Percentiles rank a stretch among this genome's conserved stretches.
Conservation (phyloP, 192 early-diverging fungal genomes). For the Blastocladiella britannica region DNA sequence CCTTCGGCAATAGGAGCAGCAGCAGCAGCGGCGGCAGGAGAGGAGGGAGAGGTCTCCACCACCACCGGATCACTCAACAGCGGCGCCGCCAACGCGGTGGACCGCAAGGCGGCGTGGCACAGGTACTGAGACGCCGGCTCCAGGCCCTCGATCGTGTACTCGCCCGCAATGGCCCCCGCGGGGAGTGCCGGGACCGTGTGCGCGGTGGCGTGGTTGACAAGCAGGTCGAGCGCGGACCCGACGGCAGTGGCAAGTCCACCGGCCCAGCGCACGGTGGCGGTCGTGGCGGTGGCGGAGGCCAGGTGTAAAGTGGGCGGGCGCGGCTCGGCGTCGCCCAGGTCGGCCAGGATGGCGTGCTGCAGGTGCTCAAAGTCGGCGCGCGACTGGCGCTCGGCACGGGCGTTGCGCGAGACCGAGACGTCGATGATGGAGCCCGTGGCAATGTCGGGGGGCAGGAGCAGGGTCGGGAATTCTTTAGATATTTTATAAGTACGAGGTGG, state of each 20-base stretch:
- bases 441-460: background rate
- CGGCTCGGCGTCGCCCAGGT: background rate
- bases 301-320: background rate
- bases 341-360: background rate
- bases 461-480: background rate
- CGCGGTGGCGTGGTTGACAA: background rate
- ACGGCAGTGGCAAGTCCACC: too few species aligned
- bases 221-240: background rate
- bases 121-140: background rate
- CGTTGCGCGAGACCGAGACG: background rate
- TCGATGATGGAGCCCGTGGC: constrained; percentile 1
- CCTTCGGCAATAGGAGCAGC: too few species aligned
- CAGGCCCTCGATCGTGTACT: background rate
- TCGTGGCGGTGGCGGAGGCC: background rate
- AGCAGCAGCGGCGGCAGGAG: too few species aligned
- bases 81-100: too few species aligned
- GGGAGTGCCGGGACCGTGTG: background rate
- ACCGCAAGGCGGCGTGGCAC: too few species aligned
- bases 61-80: too few species aligned
- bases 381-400: background rate
- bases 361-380: background rate
- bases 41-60: too few species aligned
- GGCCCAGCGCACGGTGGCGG: background rate
- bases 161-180: background rate
- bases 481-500: too few species aligned